These are phyloP conservation scores for Bruguiera hainesii DNA, from an alignment of 441 rosid genomes.

Conservation along the genomic window DNA sequence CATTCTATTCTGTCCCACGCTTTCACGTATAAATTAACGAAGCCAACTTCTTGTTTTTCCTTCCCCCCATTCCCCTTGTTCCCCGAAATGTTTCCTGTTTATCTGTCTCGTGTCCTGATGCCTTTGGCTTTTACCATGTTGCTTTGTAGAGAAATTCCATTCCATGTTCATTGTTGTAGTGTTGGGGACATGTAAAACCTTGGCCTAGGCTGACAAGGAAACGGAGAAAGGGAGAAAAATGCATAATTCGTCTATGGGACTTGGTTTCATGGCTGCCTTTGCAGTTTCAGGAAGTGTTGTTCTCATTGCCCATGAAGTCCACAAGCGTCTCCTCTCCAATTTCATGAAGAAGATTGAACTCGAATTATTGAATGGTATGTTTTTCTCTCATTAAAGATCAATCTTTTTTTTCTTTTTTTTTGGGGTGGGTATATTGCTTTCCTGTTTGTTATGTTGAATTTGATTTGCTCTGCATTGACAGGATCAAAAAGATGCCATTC, in stretches of 20 bases:
- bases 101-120: too few species aligned
- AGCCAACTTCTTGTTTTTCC: too few species aligned
- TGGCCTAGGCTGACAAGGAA: not conserved
- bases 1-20: too few species aligned
- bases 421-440: not conserved
- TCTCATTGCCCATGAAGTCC: slow-evolving; percentile 53
- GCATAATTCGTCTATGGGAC: slow-evolving; percentile 29
- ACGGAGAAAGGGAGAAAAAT: slow-evolving; percentile 15
- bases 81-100: too few species aligned
- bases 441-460: not conserved
- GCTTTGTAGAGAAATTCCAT: too few species aligned
- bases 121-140: too few species aligned
- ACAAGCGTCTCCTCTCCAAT: slow-evolving; percentile 71
- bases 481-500: slow-evolving; percentile 30
- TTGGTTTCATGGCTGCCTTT: slow-evolving; percentile 63
- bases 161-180: slow-evolving; percentile 5
- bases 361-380: slow-evolving; percentile 40
- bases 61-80: too few species aligned
- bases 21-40: too few species aligned
- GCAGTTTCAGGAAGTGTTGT: slow-evolving; percentile 74
- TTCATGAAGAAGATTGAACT: slow-evolving; percentile 68
- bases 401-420: not conserved
- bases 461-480: not conserved
- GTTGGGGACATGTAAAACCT: not conserved
- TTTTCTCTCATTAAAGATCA: not conserved